Conservation (phyloP, 148 eudicot species). For the Chenopodium formosanum region DNA sequence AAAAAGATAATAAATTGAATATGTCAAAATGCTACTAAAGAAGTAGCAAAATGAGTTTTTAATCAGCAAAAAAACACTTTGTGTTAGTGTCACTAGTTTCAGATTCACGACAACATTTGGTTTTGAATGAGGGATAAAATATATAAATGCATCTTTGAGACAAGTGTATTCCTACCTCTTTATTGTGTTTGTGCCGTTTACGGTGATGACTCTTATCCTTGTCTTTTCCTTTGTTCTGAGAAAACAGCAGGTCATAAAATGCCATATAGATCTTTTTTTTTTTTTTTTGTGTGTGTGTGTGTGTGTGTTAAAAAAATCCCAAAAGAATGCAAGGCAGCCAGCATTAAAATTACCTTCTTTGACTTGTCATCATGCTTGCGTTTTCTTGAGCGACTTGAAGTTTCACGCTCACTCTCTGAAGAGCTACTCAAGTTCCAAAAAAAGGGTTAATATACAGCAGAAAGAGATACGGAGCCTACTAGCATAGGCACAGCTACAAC, state of each 20-base stretch:
- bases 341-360: slow-evolving; percentile 56
- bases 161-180: slow-evolving; percentile 60
- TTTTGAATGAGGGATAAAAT: neutral
- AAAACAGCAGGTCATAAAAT: slow-evolving; percentile 19
- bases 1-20: slow-evolving; percentile 15
- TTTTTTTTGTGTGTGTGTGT: no score
- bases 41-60: neutral
- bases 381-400: slow-evolving; percentile 55
- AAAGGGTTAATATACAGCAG: slow-evolving; percentile 9
- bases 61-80: neutral
- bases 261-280: neutral
- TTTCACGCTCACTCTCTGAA: slow-evolving; percentile 66
- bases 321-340: neutral
- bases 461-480: neutral
- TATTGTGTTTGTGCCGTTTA: slow-evolving; percentile 66
- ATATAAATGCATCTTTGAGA: slow-evolving; percentile 4
- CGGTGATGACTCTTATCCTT: slow-evolving; percentile 60
- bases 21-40: neutral
- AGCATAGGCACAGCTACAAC: neutral
- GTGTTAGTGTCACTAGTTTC: neutral
- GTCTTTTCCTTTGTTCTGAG: slow-evolving; percentile 73
- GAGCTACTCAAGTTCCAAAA: slow-evolving; percentile 43
- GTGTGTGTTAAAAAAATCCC: neutral
- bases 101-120: neutral
- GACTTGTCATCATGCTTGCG: slow-evolving; percentile 55